A percentile compares a stretch with the other conserved stretches of the same genome.
These are phyloP conservation scores for Schizophyllum amplum DNA, from an alignment of 1,284 basidiomycete species.

Conservation along the genomic window DNA sequence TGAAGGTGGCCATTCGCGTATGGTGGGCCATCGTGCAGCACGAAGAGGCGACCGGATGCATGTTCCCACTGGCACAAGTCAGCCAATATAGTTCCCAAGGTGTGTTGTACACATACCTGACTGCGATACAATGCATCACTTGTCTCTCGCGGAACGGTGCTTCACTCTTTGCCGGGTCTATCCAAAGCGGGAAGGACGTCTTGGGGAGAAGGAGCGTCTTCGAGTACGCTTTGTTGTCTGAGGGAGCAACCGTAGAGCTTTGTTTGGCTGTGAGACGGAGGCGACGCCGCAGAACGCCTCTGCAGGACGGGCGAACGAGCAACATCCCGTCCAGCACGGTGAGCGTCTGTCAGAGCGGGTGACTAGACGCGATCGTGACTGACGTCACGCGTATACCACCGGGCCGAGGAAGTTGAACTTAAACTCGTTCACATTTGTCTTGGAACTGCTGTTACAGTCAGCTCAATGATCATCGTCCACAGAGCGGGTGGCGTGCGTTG, in stretches of 20 bases:
- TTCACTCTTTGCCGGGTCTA: slow-evolving; percentile 61
- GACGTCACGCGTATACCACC: neutral
- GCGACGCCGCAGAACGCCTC: neutral
- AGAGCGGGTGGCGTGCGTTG: no score
- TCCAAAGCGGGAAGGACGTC: slow-evolving; percentile 75
- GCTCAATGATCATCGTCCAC: no score
- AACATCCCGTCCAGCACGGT: neutral
- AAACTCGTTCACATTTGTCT: no score
- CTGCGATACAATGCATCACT: slow-evolving; percentile 76
- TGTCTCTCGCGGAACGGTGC: slow-evolving; percentile 56
- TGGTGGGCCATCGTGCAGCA: slow-evolving; percentile 94
- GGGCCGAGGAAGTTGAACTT: no score
- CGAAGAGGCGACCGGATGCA: slow-evolving; percentile 61
- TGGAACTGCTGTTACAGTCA: no score
- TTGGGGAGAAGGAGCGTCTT: slow-evolving; percentile 79
- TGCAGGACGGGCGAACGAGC: neutral
- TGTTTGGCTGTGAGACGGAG: neutral
- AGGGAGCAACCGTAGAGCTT: neutral
- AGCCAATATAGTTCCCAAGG: slow-evolving; percentile 5
- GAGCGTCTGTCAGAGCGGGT: neutral
- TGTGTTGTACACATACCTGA: slow-evolving; percentile 56
- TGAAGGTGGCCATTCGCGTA: slow-evolving; percentile 97
- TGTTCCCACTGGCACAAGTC: slow-evolving; percentile 49
- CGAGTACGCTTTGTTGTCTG: slow-evolving; percentile 30
- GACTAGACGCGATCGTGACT: neutral